These are phyloP conservation scores for Solanum virginianum DNA, from an alignment of 257 asterid species.

Conservation along the genomic window DNA sequence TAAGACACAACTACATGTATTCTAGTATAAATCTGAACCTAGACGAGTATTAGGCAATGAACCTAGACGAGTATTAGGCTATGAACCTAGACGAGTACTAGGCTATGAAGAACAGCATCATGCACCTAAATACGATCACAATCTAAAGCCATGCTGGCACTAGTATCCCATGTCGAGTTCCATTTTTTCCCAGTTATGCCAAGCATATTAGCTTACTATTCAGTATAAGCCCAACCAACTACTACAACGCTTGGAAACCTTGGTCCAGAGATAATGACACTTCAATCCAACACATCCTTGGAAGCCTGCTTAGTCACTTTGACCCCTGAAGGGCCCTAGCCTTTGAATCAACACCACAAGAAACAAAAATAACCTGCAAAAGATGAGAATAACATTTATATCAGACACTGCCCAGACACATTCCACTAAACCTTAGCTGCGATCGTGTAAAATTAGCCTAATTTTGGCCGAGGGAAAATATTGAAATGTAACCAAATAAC, in stretches of 20 bases:
- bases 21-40: not conserved
- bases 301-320: not conserved
- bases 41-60: not conserved
- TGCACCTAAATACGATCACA: not conserved
- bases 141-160: not conserved
- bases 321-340: not conserved
- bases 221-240: not conserved
- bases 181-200: not conserved
- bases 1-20: not conserved
- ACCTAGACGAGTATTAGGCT: not conserved
- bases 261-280: not conserved
- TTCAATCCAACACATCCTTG: not conserved
- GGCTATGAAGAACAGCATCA: not conserved
- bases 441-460: not conserved
- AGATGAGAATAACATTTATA: not conserved
- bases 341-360: not conserved
- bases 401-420: not conserved
- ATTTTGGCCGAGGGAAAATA: not conserved
- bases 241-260: not conserved
- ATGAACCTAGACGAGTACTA: not conserved
- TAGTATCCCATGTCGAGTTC: not conserved
- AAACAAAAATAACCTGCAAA: not conserved
- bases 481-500: not conserved
- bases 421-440: not conserved
- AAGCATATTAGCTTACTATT: not conserved